These are phyloP conservation scores for Sorghum bicolor DNA, from an alignment of 176 grass and related monocot species.

Conservation along the genomic window Sorghum_bicolor_NCBIv3 NC_012870.2:9134501-9135000, in stretches of 20 bases:
- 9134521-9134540: not conserved
- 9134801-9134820: constrained; percentile 25
- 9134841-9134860: constrained; percentile 99
- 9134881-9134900: constrained; percentile 96
- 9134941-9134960: constrained; percentile 69
- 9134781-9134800: not conserved
- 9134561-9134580: not conserved
- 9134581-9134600: not conserved
- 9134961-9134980: constrained; percentile 66
- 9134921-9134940: constrained; percentile 94
- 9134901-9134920: constrained; percentile 76
- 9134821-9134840: constrained; percentile 66
- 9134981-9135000: constrained; percentile 95
- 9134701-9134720: no score
- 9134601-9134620: not conserved
- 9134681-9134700: no score
- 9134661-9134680: no score
- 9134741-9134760: no score
- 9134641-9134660: no score
- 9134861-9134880: constrained; percentile 98
- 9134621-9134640: no score
- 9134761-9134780: not conserved
- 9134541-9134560: not conserved
- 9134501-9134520: no score
- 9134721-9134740: no score